Conservation (phyloP, 306 rosid species). For the Dalbergia cultrata region DNA sequence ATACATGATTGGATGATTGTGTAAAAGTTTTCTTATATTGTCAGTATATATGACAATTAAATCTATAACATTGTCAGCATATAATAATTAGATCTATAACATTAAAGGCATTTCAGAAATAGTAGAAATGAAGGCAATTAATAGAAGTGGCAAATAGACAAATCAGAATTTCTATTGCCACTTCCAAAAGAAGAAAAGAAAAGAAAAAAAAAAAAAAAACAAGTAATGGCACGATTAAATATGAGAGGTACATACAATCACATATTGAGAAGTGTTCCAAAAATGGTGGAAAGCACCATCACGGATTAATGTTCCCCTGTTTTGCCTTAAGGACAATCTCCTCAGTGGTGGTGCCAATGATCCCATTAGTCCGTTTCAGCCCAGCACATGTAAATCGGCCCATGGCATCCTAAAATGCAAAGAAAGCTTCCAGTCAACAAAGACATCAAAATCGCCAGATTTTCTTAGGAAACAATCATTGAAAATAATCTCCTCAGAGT, state of each 20-base stretch:
- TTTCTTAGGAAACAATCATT: background rate
- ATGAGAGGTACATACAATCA: too few relatives aligned
- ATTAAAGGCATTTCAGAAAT: too few relatives aligned
- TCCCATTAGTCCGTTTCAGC: constrained; percentile 88
- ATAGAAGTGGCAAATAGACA: too few relatives aligned
- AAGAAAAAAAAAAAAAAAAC: background rate
- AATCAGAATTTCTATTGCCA: too few relatives aligned
- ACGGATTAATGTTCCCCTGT: constrained; percentile 53
- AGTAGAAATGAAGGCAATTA: too few relatives aligned
- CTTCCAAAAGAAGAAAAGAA: background rate
- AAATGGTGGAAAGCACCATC: constrained; percentile 25
- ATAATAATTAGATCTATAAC: too few relatives aligned
- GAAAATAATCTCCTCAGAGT: background rate
- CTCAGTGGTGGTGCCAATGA: constrained; percentile 94
- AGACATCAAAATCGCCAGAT: constrained; percentile 20
- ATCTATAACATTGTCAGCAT: too few relatives aligned
- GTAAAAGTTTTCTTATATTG: too few relatives aligned
- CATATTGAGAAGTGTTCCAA: background rate
- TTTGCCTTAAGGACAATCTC: constrained; percentile 82
- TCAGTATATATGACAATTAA: too few relatives aligned
- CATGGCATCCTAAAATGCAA: constrained; percentile 71
- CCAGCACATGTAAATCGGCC: constrained; percentile 85
- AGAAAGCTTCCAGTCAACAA: constrained; percentile 25
- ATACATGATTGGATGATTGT: too few relatives aligned
- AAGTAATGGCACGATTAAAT: too few relatives aligned